phyloP scores from a whole-genome alignment of 2,329 filamentous ascomycete genomes.

The Karstenula rhodostoma region DNA sequence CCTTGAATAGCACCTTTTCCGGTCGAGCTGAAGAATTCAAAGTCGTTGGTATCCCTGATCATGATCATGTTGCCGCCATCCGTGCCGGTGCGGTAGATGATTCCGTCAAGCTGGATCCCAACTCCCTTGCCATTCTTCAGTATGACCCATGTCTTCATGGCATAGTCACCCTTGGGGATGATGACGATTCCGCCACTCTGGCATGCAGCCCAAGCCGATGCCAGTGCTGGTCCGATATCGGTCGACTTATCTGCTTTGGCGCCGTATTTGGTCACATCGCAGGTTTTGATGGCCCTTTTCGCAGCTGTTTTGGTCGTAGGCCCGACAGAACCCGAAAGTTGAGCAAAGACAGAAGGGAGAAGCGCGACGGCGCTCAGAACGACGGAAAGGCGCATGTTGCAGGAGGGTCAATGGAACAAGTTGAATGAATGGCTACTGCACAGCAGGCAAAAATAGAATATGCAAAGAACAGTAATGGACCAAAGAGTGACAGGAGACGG shows the following conservation, averaged over 20 bases:
- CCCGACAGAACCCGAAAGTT: slow-evolving; percentile 47
- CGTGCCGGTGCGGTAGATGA: slow-evolving; percentile 61
- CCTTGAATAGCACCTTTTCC: slow-evolving; percentile 62
- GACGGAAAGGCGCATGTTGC: slow-evolving; percentile 37
- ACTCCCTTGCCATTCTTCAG: slow-evolving; percentile 58
- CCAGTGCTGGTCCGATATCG: slow-evolving; percentile 60
- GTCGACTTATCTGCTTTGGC: slow-evolving; percentile 60
- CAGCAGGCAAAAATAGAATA: slow-evolving; percentile 27
- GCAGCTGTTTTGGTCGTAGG: slow-evolving; percentile 33
- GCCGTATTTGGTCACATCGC: slow-evolving; percentile 63
- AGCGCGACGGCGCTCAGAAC: slow-evolving; percentile 30
- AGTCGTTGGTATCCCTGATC: slow-evolving; percentile 59
- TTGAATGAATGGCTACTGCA: slow-evolving; percentile 24
- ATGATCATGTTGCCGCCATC: slow-evolving; percentile 63
- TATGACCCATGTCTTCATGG: slow-evolving; percentile 59
- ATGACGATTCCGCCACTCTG: slow-evolving; percentile 60
- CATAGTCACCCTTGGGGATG: slow-evolving; percentile 60
- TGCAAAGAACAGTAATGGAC: slow-evolving; percentile 14
- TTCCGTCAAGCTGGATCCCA: slow-evolving; percentile 63
- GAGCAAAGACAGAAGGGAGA: slow-evolving; percentile 32
- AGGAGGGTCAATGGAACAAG: slow-evolving; percentile 1
- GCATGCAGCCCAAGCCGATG: slow-evolving; percentile 60
- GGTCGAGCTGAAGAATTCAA: slow-evolving; percentile 63
- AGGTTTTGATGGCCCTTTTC: slow-evolving; percentile 53
- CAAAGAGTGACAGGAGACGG: slow-evolving; percentile 17